phyloP scores from a whole-genome alignment of 2,329 filamentous ascomycete genomes.

The Phaeophleospora eucalypticola region DNA sequence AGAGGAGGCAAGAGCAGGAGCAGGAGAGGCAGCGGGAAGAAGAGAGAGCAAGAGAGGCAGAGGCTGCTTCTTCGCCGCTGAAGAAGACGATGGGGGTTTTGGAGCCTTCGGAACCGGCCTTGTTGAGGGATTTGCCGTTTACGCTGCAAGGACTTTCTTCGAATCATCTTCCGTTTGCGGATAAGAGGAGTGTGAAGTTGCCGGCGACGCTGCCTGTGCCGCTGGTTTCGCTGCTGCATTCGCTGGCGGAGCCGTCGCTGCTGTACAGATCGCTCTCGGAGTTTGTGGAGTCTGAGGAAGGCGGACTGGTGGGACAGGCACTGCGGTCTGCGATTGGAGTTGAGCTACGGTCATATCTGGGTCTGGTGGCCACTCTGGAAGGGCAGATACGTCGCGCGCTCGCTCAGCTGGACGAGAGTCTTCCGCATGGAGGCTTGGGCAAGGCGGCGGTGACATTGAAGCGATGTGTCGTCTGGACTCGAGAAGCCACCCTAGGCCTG shows the following conservation, averaged over 20 bases:
- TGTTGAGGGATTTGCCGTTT: constrained; percentile 72
- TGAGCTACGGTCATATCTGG: constrained; percentile 84
- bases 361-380: constrained; percentile 86
- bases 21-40: constrained; percentile 13
- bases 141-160: constrained; percentile 91
- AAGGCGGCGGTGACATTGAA: constrained; percentile 92
- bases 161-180: constrained; percentile 72
- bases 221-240: constrained; percentile 80
- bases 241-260: constrained; percentile 87
- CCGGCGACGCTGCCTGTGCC: constrained; percentile 77
- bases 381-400: constrained; percentile 84
- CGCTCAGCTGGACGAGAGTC: constrained; percentile 64
- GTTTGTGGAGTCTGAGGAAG: constrained; percentile 77
- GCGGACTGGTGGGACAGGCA: constrained; percentile 87
- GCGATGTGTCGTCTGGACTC: constrained; percentile 92
- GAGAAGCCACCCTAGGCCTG: constrained; percentile 92
- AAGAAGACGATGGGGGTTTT: constrained; percentile 9
- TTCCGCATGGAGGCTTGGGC: constrained; percentile 66
- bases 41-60: no score
- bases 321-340: constrained; percentile 78
- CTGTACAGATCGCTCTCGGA: constrained; percentile 75
- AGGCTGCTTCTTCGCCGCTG: constrained; percentile 6
- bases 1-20: constrained; percentile 22
- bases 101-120: constrained; percentile 39
- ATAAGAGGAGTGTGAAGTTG: constrained; percentile 65